phyloP scores from a whole-genome alignment of 768 basidiomycete genomes.

The Crassisporium funariophilum region DNA sequence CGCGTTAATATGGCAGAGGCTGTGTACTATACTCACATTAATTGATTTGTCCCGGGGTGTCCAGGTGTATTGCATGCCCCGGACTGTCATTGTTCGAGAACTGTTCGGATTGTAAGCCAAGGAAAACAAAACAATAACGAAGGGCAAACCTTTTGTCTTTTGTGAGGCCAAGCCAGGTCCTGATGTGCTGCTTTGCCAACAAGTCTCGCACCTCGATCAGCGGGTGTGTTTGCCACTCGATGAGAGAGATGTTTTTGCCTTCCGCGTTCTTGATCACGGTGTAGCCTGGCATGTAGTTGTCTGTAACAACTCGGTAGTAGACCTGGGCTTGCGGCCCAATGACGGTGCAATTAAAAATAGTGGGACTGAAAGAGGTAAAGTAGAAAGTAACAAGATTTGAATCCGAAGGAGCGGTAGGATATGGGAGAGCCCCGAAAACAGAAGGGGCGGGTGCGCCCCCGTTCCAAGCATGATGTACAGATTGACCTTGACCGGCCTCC shows the following conservation, averaged over 20 bases:
- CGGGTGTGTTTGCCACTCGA: slow-evolving; percentile 58
- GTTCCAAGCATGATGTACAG: slow-evolving; percentile 21
- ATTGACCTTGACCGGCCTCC: slow-evolving; percentile 27
- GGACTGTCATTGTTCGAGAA: slow-evolving; percentile 52
- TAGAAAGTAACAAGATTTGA: slow-evolving; percentile 41
- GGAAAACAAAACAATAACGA: slow-evolving; percentile 7
- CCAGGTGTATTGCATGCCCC: slow-evolving; percentile 57
- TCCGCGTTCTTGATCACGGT: slow-evolving; percentile 54
- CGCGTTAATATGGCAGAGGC: not conserved
- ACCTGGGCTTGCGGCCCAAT: slow-evolving; percentile 51
- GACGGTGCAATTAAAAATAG: slow-evolving; percentile 56
- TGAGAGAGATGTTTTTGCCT: slow-evolving; percentile 49
- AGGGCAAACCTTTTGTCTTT: slow-evolving; percentile 42
- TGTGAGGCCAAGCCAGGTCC: slow-evolving; percentile 58
- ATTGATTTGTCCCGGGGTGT: slow-evolving; percentile 54
- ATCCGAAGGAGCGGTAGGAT: slow-evolving; percentile 37
- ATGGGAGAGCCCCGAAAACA: slow-evolving; percentile 66
- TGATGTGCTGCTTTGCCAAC: slow-evolving; percentile 48
- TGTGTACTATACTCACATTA: slow-evolving; percentile 41
- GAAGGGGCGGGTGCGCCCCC: slow-evolving; percentile 42
- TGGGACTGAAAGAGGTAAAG: slow-evolving; percentile 53
- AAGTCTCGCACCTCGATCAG: slow-evolving; percentile 55
- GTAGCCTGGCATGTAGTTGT: slow-evolving; percentile 49
- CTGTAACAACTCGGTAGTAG: slow-evolving; percentile 53
- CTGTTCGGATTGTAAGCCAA: too few species aligned